Evolutionary conservation across 23 red algal genomes (phyloP).

Genomic region (Chondrus crispus): DNA sequence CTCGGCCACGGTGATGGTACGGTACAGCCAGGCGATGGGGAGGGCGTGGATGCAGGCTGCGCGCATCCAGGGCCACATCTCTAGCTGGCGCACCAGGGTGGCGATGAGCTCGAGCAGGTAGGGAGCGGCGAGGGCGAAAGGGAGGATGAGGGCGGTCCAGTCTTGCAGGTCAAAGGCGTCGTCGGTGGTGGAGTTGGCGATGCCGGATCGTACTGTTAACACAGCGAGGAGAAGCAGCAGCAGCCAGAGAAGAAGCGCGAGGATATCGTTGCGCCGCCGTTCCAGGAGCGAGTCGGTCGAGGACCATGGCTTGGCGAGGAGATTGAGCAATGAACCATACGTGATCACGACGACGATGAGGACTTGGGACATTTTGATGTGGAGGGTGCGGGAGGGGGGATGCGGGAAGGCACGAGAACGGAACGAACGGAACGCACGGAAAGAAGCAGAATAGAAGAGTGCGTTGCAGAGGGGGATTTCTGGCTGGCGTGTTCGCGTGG

Average conservation of each 20-base stretch:
- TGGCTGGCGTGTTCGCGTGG: too few species aligned
- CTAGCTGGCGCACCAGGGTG: neutral
- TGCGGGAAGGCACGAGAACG: too few species aligned
- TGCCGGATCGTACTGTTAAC: neutral
- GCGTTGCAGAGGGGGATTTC: too few species aligned
- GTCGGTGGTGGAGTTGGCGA: neutral
- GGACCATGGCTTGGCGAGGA: neutral
- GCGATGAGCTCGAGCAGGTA: neutral
- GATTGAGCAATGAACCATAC: conserved; percentile 3
- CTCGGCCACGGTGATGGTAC: conserved; percentile 1
- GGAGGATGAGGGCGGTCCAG: conserved; percentile 8
- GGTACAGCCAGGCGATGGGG: conserved; percentile 4
- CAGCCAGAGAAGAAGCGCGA: neutral
- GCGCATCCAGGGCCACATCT: conserved; percentile 18
- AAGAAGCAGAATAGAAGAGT: too few species aligned
- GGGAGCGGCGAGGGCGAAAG: conserved; percentile 3
- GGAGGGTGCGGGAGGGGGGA: too few species aligned
- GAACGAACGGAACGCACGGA: too few species aligned
- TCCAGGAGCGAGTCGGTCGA: neutral
- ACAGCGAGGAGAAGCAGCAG: neutral
- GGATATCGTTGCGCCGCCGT: neutral
- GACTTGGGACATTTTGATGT: neutral
- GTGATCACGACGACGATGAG: neutral
- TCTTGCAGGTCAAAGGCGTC: neutral
- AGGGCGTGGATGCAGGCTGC: neutral